Evolutionary conservation across 2,329 filamentous ascomycete genomes (phyloP), one percentile per base, ranked within the genome.

Genomic region (Cladosporium sp.): DNA sequence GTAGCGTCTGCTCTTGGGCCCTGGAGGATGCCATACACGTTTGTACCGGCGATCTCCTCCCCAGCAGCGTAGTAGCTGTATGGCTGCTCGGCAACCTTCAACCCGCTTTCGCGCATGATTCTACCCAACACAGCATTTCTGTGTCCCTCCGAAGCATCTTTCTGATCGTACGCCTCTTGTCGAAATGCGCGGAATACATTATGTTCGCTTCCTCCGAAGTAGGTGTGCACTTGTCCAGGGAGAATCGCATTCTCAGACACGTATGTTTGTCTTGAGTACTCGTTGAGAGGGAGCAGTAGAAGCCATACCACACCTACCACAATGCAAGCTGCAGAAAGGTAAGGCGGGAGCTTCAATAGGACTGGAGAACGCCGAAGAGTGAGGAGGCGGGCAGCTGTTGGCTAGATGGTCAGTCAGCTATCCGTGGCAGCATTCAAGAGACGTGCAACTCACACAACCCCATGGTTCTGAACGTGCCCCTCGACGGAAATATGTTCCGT

Each of bases 221-320:
- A 98, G 1, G 93, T 95, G 72, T 97, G 92, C 8, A 97, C 93
- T 71, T 98, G 93, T 2, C 91, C 93, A 0, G 93, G 93, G 11
- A 98, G 77, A 33, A 98, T 82, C 9, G 93, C 93, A 69, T 98
- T 98, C 70, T 98, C 93, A 41, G 92, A 97, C 54, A 98, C 93
- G 70, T 98, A 98, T 1, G 92, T 98, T 55, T 82, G 80, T 59
- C 93, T 84, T 46, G 90, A 95, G 74, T 97, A 95, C 60, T 91
- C 82, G 70, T 97, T 81, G 49, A 97, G 78, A 2, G 93, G 93
- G 1, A 98, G 81, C 32, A 97, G 78, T 18, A 96, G 81, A 11
- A 98, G 83, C 89, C 92, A 98, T 61, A 83, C 81, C 52, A 96
- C 81, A 49, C 93, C 93, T 63, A 95, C 80, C 45, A 92, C 63